Evolutionary conservation across 805 yeast genomes (phyloP).

Genomic region (Ogataea thermomethanolica): DNA sequence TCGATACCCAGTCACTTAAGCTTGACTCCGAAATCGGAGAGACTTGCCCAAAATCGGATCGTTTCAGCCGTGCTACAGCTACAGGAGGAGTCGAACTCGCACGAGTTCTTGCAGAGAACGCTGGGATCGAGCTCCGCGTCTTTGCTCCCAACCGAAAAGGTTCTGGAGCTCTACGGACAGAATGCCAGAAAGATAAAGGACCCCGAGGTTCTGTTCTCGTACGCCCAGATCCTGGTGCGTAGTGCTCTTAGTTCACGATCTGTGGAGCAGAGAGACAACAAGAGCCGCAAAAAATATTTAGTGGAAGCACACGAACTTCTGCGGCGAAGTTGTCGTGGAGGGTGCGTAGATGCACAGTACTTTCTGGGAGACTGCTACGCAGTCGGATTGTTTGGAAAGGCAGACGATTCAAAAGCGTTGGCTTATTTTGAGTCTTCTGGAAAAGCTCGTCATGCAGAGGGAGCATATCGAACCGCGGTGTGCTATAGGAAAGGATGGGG

Average conservation of each 20-base stretch:
- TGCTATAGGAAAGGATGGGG: conserved; percentile 96
- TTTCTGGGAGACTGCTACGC: conserved; percentile 85
- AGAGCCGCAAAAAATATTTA: conserved; percentile 52
- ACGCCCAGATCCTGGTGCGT: conserved; percentile 73
- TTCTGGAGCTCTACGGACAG: conserved; percentile 80
- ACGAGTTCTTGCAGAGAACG: conserved; percentile 15
- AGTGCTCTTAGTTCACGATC: conserved; percentile 20
- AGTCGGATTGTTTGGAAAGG: conserved; percentile 78
- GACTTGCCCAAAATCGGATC: conserved; percentile 10
- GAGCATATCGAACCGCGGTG: conserved; percentile 85
- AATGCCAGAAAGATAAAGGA: conserved; percentile 84
- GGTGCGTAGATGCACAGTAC: conserved; percentile 88
- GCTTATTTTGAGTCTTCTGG: conserved; percentile 82
- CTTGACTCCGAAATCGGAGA: conserved; percentile 12
- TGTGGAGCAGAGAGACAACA: conserved; percentile 24
- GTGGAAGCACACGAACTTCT: conserved; percentile 60
- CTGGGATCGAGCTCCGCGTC: conserved; percentile 26
- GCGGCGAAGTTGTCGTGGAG: conserved; percentile 69
- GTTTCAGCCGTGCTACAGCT: conserved; percentile 16
- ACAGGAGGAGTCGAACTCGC: conserved; percentile 15
- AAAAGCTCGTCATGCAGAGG: conserved; percentile 87
- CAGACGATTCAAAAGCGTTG: conserved; percentile 76
- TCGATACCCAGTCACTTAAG: conserved; percentile 12
- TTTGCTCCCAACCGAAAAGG: conserved; percentile 47
- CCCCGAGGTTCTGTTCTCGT: conserved; percentile 82